Percentiles rank a stretch among this genome's conserved stretches.
Evolutionary conservation across 83 land plant species (phyloP).

Genomic region (Picea engelmannii): DNA sequence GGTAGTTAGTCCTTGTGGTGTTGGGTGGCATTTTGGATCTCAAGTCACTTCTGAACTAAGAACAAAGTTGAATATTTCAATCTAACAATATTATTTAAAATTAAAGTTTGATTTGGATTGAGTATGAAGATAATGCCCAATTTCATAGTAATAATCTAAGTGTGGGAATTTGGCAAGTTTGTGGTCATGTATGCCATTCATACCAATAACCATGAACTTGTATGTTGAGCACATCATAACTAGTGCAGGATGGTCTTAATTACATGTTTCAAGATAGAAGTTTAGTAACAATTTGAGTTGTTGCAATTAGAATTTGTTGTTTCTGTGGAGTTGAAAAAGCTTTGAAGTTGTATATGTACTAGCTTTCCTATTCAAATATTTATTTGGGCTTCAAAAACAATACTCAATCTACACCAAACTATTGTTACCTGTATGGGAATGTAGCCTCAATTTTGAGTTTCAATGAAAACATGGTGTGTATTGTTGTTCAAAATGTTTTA

Average conservation of each 20-base stretch:
- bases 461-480: constrained; percentile 91
- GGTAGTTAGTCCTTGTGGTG: constrained; percentile 99
- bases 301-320: not conserved
- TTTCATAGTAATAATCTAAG: not conserved
- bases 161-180: not conserved
- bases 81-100: constrained; percentile 2
- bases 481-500: not conserved
- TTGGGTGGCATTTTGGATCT: constrained; percentile 99
- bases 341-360: not conserved
- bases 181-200: constrained; percentile 30
- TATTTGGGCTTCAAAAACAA: not conserved
- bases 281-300: constrained; percentile 75
- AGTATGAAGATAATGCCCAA: not conserved
- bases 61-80: not conserved
- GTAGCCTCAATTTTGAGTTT: constrained; percentile 98
- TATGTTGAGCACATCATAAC: constrained; percentile 98
- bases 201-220: constrained; percentile 91
- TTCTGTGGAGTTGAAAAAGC: not conserved
- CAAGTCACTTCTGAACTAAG: constrained; percentile 93
- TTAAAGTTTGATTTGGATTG: not conserved
- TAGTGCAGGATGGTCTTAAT: constrained; percentile 98
- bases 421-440: constrained; percentile 99
- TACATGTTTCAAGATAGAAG: constrained; percentile 99
- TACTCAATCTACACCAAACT: constrained; percentile 94
- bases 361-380: not conserved